Evolutionary conservation across 169 alveolate species (phyloP), one percentile per base, ranked within the genome.

Genomic region (Plasmodium vivax): DNA sequence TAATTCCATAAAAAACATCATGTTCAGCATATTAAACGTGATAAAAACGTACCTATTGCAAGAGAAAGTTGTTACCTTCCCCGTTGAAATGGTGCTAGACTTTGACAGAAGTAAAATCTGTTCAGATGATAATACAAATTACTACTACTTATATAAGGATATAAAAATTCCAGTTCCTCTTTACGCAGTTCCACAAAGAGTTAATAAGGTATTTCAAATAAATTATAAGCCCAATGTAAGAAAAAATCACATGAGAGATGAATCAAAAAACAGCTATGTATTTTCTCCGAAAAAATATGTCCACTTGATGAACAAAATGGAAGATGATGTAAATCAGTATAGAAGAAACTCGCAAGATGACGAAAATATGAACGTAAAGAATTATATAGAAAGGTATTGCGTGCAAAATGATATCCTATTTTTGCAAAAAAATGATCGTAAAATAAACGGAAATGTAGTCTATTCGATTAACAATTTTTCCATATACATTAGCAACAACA

Each of bases 21-120:
- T 88, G 94, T 74, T 88, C 54, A 79, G 83, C 82, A 88, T 88
- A 88, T 88, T 88, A 80, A 88, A 88, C 68, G 94, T 88, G 14
- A 88, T 88, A 58, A 88, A 88, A 80, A 79, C 90, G 5, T 88
- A 88, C 47, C 10, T 80, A 36, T 12, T 88, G 54, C 77, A 88
- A 68, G 94, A 88, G 54, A 54, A 88, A 77, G 80, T 88, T 58
- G 72, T 88, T n/a, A 88, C 88, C 16, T 88, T 88, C 54, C 56
- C 94, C 19, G 94, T 88, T 23, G 94, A 88, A 88, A 77, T 79
- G 16, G 94, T 88, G 16, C 73, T 88, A 62, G 82, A 88, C 32
- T 88, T 43, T 88, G 94, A 88, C 43, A 88, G 41, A 88, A 77
- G 10, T 38, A 41, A 88, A 43, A 88, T 88, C 56, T 80, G 19